These are phyloP conservation scores for Platanthera guangdongensis DNA, from an alignment of 106 monocot species.

Conservation along the genomic window DNA sequence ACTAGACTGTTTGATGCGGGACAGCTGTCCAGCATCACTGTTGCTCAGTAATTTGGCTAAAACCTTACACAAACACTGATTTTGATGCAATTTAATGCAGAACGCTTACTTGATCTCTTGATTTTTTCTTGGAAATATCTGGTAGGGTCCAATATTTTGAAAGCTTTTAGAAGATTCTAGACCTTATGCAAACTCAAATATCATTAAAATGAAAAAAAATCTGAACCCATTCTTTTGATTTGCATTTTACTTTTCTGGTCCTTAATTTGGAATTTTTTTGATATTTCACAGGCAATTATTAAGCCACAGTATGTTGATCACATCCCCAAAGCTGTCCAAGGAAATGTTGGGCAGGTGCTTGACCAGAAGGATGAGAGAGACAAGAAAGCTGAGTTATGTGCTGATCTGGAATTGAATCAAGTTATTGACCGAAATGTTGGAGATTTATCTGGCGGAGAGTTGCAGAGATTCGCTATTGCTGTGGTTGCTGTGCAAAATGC, in stretches of 20 bases:
- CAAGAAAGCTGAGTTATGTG: conserved; percentile 55
- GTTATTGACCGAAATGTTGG: conserved; percentile 88
- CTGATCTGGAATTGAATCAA: conserved; percentile 82
- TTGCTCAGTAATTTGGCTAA: too few relatives aligned
- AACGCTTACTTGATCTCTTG: too few relatives aligned
- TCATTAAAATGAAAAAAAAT: background rate
- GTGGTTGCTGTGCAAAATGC: conserved; percentile 88
- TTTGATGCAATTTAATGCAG: too few relatives aligned
- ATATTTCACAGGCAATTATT: conserved; percentile 52
- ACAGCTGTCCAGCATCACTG: too few relatives aligned
- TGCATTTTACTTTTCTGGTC: background rate
- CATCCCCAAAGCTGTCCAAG: conserved; percentile 96
- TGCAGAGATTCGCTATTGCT: conserved; percentile 96
- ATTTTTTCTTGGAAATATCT: too few relatives aligned
- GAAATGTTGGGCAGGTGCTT: conserved; percentile 91
- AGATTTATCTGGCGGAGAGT: conserved; percentile 94
- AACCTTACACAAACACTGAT: too few relatives aligned
- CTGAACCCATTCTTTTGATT: background rate
- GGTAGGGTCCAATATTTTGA: too few relatives aligned
- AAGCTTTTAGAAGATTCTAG: too few relatives aligned
- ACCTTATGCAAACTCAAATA: background rate
- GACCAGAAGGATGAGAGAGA: conserved; percentile 86
- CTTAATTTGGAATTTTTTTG: conserved; percentile 66
- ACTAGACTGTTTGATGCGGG: too few relatives aligned
- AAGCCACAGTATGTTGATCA: conserved; percentile 98